Evolutionary conservation across 148 eudicot genomes (phyloP), one percentile per base, ranked within the genome.

Genomic region (Polygonum aviculare): DNA sequence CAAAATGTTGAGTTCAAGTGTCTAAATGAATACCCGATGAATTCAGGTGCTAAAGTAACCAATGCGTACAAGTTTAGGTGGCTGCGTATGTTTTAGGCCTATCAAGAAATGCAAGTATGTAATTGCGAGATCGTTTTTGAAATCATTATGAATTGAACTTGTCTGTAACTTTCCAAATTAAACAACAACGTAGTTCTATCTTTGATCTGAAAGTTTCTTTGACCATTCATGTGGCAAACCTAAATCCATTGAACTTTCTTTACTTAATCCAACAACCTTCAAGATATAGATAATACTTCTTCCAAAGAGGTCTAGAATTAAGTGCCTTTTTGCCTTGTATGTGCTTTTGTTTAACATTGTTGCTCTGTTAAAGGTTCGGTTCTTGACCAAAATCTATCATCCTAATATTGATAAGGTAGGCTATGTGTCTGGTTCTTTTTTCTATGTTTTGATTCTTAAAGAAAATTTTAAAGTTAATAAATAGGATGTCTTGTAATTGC

Each of bases 371-470:
- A 93, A 95, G 99, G 99, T 96, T 78, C 89, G 99, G 19, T 96
- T 96, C 83, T 95, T 96, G 71, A 96, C 99, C 67, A 96, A 93
- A 82, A 96, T 96, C 45, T 96, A 96, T 85, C 99, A 96, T 83
- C 98, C 98, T 39, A 96, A 96, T 84, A 96, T 96, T 76, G 98
- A 91, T 76, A 96, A 96, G 98, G 99, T 95, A 75, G n/a, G 87
- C 36, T 76, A 35, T 74, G 22, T 72, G 35, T 72, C 74, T 41
- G 52, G 31, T 11, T 72, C 12, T n/a, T 49, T 18, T 41, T 36
- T 41, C 4, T 39, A 21, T 38, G 8, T 19, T 57, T 38, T 57
- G 18, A 41, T 77, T 4, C n/a, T 12, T 3, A 14, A 14, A 63
- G 2, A 18, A 44, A 5, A 6, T 10, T 48, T 45, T 49, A 4